A percentile compares a stretch with the other conserved stretches of the same genome.
Conservation (phyloP, 768 basidiomycete genomes). For the Leccinum sublutescens region DNA sequence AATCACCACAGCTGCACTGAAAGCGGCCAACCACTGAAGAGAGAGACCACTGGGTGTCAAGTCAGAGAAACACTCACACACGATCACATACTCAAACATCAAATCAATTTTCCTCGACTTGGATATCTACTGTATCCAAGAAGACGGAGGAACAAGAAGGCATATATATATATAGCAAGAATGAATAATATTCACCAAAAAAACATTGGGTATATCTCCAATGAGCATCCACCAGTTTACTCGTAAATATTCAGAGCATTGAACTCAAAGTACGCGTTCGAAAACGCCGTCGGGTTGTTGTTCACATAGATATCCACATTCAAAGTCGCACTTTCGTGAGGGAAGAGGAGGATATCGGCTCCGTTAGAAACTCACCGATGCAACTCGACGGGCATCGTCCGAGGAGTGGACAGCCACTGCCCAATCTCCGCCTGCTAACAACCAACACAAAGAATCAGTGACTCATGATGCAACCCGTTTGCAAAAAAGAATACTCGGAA, state of each 20-base stretch:
- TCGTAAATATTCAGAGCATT: slow-evolving; percentile 23
- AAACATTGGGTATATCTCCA: background rate
- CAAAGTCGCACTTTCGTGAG: slow-evolving; percentile 20
- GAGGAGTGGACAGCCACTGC: slow-evolving; percentile 21
- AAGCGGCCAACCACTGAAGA: background rate
- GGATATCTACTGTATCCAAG: background rate
- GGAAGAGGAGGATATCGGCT: background rate
- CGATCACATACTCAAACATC: background rate
- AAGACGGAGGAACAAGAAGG: background rate
- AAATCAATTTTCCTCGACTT: background rate
- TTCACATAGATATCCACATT: slow-evolving; percentile 29
- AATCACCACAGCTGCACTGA: background rate
- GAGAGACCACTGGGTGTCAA: background rate
- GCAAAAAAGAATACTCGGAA: background rate
- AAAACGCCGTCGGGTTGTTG: slow-evolving; percentile 25
- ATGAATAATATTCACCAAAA: no score
- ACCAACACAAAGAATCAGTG: background rate
- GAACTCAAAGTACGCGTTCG: slow-evolving; percentile 24
- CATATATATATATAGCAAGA: background rate
- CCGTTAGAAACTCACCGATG: slow-evolving; percentile 19
- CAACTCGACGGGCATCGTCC: slow-evolving; percentile 28
- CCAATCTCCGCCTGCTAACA: slow-evolving; percentile 28
- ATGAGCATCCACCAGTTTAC: background rate
- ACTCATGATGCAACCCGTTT: background rate
- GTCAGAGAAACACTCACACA: no score